Percentiles rank a stretch among this genome's conserved stretches.
These are phyloP conservation scores for Coemansia sp. DNA, from an alignment of 192 early-diverging fungal genomes.

Conservation along the genomic window DNA sequence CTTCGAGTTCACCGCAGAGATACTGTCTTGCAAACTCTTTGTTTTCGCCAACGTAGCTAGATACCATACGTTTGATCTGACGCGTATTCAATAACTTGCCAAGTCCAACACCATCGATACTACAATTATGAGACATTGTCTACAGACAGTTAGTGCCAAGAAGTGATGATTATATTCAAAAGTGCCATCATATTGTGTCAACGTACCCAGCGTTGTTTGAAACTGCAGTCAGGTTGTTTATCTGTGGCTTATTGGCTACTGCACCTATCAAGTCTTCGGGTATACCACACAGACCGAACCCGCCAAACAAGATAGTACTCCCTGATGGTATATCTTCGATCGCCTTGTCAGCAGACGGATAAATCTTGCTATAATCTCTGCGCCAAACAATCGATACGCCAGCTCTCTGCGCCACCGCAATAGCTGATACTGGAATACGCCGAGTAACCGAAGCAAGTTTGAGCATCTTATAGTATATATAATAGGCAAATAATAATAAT, in stretches of 20 bases:
- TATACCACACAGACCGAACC: slow-evolving; percentile 76
- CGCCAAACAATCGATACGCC: neutral
- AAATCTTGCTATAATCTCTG: slow-evolving; percentile 57
- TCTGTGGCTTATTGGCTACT: slow-evolving; percentile 17
- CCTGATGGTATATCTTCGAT: slow-evolving; percentile 62
- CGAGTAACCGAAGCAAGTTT: neutral
- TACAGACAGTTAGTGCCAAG: neutral
- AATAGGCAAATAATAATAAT: neutral
- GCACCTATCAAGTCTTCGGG: slow-evolving; percentile 69
- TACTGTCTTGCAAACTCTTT: slow-evolving; percentile 83
- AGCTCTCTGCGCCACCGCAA: neutral
- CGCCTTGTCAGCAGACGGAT: slow-evolving; percentile 63
- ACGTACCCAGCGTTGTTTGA: slow-evolving; percentile 58
- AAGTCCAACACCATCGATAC: slow-evolving; percentile 49
- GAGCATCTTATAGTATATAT: neutral
- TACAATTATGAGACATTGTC: neutral
- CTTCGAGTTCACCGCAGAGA: slow-evolving; percentile 78
- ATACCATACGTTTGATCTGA: slow-evolving; percentile 82
- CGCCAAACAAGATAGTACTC: slow-evolving; percentile 70
- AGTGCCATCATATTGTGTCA: too few species aligned
- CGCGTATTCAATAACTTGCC: slow-evolving; percentile 66
- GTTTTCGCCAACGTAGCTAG: slow-evolving; percentile 80
- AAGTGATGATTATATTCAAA: neutral
- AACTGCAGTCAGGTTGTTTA: slow-evolving; percentile 57
- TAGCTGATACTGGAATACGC: neutral